These are phyloP conservation scores for Colletotrichum destructivum DNA, from an alignment of 2,329 filamentous ascomycete genomes.

Conservation along the genomic window DNA sequence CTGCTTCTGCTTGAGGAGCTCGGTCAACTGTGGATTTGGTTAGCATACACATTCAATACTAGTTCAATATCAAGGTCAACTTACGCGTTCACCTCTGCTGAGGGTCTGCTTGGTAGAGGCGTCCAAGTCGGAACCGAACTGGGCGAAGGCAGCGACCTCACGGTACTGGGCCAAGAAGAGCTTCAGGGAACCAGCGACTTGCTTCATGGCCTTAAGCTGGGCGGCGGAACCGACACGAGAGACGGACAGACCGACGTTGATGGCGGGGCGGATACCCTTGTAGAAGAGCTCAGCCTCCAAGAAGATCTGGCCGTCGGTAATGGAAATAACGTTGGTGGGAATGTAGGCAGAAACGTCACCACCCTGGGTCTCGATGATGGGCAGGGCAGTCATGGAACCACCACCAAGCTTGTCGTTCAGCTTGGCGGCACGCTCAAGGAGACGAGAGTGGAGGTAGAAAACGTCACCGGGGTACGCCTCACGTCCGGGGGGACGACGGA, in stretches of 20 bases:
- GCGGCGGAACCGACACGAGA: conserved; percentile 99
- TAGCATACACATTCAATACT: conserved; percentile 8
- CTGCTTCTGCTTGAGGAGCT: conserved; percentile 99
- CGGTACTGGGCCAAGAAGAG: conserved; percentile 99
- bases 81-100: conserved; percentile 96
- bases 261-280: conserved; percentile 99
- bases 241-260: conserved; percentile 99
- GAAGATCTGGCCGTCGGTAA: conserved; percentile 99
- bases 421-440: conserved; percentile 99
- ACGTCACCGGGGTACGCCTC: conserved; percentile 99
- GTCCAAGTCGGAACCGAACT: conserved; percentile 99
- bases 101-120: conserved; percentile 99
- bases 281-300: conserved; percentile 99
- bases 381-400: conserved; percentile 97
- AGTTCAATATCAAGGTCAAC: conserved; percentile 50
- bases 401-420: conserved; percentile 96
- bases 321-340: conserved; percentile 99
- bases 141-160: conserved; percentile 99
- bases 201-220: conserved; percentile 99
- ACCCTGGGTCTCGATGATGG: conserved; percentile 99
- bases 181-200: conserved; percentile 99
- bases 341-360: conserved; percentile 99
- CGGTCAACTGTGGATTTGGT: conserved; percentile 75
- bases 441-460: conserved; percentile 99
- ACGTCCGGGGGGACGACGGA: conserved; percentile 97